Conservation (phyloP, 2,329 filamentous ascomycete species). For the Aspergillus fischeri region DNA sequence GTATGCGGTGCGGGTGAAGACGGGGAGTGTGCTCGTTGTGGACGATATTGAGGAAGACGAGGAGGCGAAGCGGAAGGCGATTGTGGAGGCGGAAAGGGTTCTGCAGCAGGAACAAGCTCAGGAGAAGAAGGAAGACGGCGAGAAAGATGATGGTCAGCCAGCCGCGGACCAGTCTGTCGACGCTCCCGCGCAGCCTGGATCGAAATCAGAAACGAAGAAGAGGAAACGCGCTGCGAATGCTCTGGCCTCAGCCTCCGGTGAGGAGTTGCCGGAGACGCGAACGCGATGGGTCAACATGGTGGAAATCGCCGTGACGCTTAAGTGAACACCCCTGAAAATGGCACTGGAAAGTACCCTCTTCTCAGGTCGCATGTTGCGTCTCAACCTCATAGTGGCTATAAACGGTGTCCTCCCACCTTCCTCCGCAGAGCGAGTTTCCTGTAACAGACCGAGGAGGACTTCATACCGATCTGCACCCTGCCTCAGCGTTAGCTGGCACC, state of each 20-base stretch:
- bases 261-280: conserved; percentile 41
- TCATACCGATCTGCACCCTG: not conserved
- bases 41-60: conserved; percentile 54
- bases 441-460: not conserved
- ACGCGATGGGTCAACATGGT: conserved; percentile 47
- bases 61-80: conserved; percentile 22
- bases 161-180: not conserved
- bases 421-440: not conserved
- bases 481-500: not conserved
- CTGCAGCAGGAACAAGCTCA: conserved; percentile 13
- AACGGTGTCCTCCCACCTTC: not conserved
- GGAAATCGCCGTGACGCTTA: conserved; percentile 42
- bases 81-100: conserved; percentile 22
- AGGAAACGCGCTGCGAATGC: conserved; percentile 22
- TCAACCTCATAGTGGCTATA: not conserved
- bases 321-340: conserved; percentile 21
- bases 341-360: not conserved
- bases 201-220: conserved; percentile 24
- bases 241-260: conserved; percentile 26
- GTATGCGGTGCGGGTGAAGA: conserved; percentile 50
- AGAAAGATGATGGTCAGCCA: conserved; percentile 14
- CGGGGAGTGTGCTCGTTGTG: conserved; percentile 54
- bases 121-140: conserved; percentile 10
- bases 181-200: conserved; percentile 2
- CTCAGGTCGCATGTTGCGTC: not conserved